A percentile compares a stretch with the other conserved stretches of the same genome.
phyloP scores from a whole-genome alignment of 2,329 filamentous ascomycete species.

The Ceratocystis smalleyi region DNA sequence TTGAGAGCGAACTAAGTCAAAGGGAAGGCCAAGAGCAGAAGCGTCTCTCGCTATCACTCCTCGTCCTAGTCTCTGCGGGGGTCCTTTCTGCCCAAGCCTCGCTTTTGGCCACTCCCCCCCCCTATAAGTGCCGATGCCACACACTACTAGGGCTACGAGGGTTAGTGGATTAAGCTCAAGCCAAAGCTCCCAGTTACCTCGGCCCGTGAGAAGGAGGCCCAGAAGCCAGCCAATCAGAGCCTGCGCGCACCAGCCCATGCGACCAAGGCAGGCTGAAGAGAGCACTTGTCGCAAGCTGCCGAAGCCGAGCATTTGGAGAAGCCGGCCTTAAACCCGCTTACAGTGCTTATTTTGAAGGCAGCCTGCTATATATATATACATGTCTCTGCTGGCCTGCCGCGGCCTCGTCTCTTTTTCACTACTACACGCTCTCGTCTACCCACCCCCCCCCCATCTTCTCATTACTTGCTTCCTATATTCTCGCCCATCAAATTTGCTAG shows the following conservation, averaged over 20 bases:
- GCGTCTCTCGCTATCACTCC: no score
- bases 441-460: neutral
- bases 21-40: no score
- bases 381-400: neutral
- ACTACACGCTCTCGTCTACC: neutral
- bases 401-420: neutral
- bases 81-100: neutral
- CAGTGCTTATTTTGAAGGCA: neutral
- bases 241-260: neutral
- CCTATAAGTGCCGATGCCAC: neutral
- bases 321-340: neutral
- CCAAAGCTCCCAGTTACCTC: neutral
- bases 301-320: neutral
- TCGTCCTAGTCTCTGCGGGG: neutral
- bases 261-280: neutral
- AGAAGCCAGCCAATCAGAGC: neutral
- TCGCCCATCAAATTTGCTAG: slow-evolving; percentile 23
- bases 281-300: neutral
- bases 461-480: no score
- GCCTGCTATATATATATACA: neutral
- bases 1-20: neutral
- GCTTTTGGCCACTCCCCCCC: neutral
- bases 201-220: neutral
- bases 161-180: neutral
- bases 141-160: neutral